A percentile compares a stretch with the other conserved stretches of the same genome.
Evolutionary conservation across 148 eudicot species (phyloP).

Genomic region (Amaranthus cruentus): DNA sequence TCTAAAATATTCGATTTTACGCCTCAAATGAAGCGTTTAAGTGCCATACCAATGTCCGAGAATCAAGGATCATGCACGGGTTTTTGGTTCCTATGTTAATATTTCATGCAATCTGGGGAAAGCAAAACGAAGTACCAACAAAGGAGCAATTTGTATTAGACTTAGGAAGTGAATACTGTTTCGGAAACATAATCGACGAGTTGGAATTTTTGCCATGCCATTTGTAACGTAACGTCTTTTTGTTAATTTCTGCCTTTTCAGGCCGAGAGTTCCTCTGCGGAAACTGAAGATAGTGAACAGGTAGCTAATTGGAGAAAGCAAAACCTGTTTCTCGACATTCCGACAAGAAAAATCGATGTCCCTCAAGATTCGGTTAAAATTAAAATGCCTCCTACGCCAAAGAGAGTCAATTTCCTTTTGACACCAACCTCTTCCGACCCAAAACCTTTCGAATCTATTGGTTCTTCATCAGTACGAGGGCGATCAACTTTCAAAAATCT

Average conservation of each 20-base stretch:
- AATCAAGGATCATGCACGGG: too few relatives aligned
- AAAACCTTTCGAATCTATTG: slow-evolving; percentile 47
- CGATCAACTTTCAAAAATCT: slow-evolving; percentile 51
- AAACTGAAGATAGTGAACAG: slow-evolving; percentile 32
- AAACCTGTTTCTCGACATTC: slow-evolving; percentile 65
- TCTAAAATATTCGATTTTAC: too few relatives aligned
- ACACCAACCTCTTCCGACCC: slow-evolving; percentile 46
- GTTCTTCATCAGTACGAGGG: slow-evolving; percentile 47
- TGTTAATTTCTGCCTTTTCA: slow-evolving; percentile 17
- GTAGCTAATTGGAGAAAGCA: slow-evolving; percentile 54
- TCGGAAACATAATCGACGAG: too few relatives aligned
- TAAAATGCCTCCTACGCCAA: slow-evolving; percentile 62
- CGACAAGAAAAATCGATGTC: slow-evolving; percentile 45
- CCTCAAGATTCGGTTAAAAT: slow-evolving; percentile 51
- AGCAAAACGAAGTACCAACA: too few relatives aligned
- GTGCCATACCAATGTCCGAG: too few relatives aligned
- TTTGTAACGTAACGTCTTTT: not conserved
- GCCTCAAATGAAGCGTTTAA: too few relatives aligned
- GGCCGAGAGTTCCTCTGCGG: slow-evolving; percentile 29
- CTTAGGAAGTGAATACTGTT: too few relatives aligned
- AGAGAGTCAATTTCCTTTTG: slow-evolving; percentile 66
- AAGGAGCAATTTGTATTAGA: too few relatives aligned
- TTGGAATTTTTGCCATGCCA: too few relatives aligned
- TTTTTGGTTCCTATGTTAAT: too few relatives aligned
- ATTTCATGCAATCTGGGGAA: too few relatives aligned